These are phyloP conservation scores for Juncus effusus DNA, from an alignment of 176 grass and related monocot species.

Conservation along the genomic window DNA sequence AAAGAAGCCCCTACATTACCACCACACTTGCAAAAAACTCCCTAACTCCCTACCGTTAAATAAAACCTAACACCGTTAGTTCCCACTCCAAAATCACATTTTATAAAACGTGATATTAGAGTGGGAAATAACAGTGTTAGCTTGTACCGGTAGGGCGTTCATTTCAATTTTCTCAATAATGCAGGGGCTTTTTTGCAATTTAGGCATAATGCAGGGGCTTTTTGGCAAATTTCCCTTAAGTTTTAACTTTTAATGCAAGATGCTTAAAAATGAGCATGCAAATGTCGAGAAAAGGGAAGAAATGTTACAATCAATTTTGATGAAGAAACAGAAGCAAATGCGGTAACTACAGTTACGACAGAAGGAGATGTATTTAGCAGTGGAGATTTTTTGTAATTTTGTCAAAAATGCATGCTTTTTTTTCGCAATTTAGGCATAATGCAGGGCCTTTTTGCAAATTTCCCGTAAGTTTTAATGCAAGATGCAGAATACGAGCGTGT, in stretches of 20 bases:
- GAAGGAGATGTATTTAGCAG: constrained; percentile 80
- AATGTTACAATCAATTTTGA: constrained; percentile 71
- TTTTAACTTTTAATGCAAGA: neutral
- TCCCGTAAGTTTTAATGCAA: neutral
- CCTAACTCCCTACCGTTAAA: no score
- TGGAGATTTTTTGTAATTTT: no score
- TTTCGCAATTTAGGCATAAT: neutral
- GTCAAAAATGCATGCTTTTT: no score
- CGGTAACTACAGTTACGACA: constrained; percentile 62
- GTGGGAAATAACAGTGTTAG: no score
- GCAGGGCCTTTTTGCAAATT: neutral
- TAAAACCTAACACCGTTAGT: no score
- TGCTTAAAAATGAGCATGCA: constrained; percentile 5
- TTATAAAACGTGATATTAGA: no score
- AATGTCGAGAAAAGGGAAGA: neutral
- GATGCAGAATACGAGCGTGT: constrained; percentile 6
- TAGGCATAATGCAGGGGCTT: neutral
- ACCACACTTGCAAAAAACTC: no score
- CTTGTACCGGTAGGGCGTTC: no score
- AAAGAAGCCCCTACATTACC: no score
- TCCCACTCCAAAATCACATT: no score
- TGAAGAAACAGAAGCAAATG: constrained; percentile 59
- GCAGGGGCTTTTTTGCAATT: neutral
- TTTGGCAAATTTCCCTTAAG: neutral
- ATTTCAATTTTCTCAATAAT: no score